phyloP scores from a whole-genome alignment of 148 eudicot genomes.

The Pharnaceum exiguum region DNA sequence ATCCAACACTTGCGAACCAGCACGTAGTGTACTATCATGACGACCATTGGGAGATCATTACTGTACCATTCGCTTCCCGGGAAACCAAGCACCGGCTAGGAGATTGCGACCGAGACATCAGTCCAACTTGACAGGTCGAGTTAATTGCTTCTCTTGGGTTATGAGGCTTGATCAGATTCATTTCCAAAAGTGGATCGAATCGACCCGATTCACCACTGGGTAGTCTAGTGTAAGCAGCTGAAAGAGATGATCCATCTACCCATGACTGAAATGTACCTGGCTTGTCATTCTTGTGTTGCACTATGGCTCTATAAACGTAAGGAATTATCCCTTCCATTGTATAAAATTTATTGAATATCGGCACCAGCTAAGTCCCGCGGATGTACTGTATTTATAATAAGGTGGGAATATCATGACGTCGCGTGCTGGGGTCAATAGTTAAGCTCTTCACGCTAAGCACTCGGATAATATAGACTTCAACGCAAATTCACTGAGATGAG shows the following conservation, averaged over 20 bases:
- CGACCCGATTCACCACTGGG: conserved; percentile 53
- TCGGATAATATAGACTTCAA: no score
- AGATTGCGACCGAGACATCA: conserved; percentile 8
- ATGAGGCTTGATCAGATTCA: neutral
- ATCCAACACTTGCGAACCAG: no score
- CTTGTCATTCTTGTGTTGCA: conserved; percentile 46
- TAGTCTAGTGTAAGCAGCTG: conserved; percentile 36
- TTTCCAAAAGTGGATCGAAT: conserved; percentile 15
- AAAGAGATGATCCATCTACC: conserved; percentile 21
- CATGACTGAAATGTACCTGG: conserved; percentile 29
- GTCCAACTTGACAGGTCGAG: neutral
- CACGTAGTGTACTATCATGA: no score
- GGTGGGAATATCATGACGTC: no score
- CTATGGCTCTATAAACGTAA: conserved; percentile 54
- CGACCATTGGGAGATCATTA: conserved; percentile 6
- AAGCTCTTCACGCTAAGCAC: no score
- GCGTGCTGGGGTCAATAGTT: no score
- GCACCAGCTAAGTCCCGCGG: no score
- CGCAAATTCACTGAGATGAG: no score
- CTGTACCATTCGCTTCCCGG: conserved; percentile 1
- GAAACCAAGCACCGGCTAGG: conserved; percentile 5
- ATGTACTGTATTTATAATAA: no score
- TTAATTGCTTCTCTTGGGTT: neutral
- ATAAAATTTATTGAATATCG: no score
- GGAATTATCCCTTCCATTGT: conserved; percentile 83